Conservation (phyloP, 768 basidiomycete genomes). For the Leccinum disarticulatum region DNA sequence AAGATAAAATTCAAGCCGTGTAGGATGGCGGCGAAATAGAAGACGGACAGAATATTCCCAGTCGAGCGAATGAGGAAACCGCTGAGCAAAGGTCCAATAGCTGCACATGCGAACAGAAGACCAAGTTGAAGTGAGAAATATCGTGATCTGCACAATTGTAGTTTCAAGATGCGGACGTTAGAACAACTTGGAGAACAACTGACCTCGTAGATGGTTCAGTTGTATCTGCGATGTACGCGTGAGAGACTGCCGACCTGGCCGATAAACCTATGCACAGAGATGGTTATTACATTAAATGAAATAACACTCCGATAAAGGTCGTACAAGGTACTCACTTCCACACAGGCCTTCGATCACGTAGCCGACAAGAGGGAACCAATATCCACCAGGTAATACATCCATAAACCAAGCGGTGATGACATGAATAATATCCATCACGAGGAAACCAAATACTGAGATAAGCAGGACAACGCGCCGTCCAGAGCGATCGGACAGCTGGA, state of each 20-base stretch:
- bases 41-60: conserved; percentile 57
- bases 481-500: conserved; percentile 70
- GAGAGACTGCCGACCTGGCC: conserved; percentile 48
- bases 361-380: conserved; percentile 73
- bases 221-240: conserved; percentile 73
- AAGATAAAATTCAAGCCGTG: conserved; percentile 51
- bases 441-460: conserved; percentile 56
- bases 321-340: conserved; percentile 53
- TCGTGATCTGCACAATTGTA: conserved; percentile 46
- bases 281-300: background rate
- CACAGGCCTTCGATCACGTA: conserved; percentile 65
- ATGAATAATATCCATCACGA: conserved; percentile 64
- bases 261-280: conserved; percentile 43
- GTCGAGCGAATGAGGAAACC: conserved; percentile 61
- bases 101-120: conserved; percentile 70
- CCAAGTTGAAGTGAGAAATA: conserved; percentile 67
- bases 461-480: conserved; percentile 70
- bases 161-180: conserved; percentile 3
- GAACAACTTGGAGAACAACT: conserved; percentile 3
- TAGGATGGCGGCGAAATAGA: conserved; percentile 59
- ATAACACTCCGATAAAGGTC: background rate
- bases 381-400: conserved; percentile 69
- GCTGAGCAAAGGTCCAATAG: conserved; percentile 74
- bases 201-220: conserved; percentile 56
- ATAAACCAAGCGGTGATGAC: conserved; percentile 63